These are phyloP conservation scores for Calonectria pauciramosa DNA, from an alignment of 2,329 filamentous ascomycete genomes.

Conservation along the genomic window DNA sequence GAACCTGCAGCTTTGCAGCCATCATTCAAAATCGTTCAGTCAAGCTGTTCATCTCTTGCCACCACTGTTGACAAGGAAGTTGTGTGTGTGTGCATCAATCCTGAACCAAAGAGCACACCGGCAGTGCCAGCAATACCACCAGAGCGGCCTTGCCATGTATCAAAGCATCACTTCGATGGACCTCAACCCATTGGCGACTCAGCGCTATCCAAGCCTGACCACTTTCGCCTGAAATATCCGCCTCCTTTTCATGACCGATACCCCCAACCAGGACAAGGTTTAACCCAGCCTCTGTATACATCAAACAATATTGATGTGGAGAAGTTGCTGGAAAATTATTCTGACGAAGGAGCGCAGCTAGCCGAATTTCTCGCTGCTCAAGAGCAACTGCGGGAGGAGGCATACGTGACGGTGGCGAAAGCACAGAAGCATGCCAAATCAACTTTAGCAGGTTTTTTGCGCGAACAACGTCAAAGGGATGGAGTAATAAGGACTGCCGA, in stretches of 20 bases:
- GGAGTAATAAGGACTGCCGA: background rate
- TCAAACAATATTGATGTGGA: slow-evolving; percentile 23
- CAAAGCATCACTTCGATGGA: slow-evolving; percentile 18
- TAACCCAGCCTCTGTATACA: slow-evolving; percentile 4
- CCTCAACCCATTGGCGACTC: slow-evolving; percentile 18
- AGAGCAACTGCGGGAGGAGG: slow-evolving; percentile 3
- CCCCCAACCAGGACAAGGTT: slow-evolving; percentile 8
- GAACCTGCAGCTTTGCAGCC: slow-evolving; percentile 19
- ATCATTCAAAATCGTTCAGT: background rate
- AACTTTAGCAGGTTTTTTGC: background rate
- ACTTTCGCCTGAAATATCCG: slow-evolving; percentile 24
- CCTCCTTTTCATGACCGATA: slow-evolving; percentile 29
- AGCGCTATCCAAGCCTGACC: background rate
- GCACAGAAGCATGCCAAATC: background rate
- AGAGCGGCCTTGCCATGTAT: background rate
- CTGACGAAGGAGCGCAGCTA: slow-evolving; percentile 22
- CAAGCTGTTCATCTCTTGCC: slow-evolving; percentile 14
- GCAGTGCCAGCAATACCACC: too few relatives aligned
- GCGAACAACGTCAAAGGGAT: slow-evolving; percentile 1
- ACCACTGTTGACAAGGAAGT: slow-evolving; percentile 17
- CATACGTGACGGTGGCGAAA: background rate
- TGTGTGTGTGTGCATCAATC: too few relatives aligned
- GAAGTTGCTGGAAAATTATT: slow-evolving; percentile 21
- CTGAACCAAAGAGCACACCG: background rate
- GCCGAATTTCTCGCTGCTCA: slow-evolving; percentile 22